A percentile compares a stretch with the other conserved stretches of the same genome.
Conservation (phyloP, 371 early-diverging fungal species). For the Circinella minor region DNA sequence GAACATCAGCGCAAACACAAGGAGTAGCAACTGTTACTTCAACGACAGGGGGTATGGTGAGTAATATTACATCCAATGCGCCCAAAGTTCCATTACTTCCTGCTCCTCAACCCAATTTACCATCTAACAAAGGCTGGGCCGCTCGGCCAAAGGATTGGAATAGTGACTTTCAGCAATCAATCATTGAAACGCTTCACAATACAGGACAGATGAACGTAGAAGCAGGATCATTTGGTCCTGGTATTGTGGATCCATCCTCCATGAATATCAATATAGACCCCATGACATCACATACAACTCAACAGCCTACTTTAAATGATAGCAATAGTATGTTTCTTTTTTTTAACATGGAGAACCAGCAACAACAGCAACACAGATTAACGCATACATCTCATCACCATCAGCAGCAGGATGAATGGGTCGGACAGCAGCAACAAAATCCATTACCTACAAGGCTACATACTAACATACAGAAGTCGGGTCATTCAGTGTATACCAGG, state of each 20-base stretch:
- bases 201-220: constrained; percentile 10
- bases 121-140: constrained; percentile 17
- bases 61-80: not conserved
- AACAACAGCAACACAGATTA: not conserved
- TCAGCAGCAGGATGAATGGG: not conserved
- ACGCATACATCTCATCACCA: not conserved
- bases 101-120: constrained; percentile 17
- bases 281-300: constrained; percentile 3
- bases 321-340: not conserved
- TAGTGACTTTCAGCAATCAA: constrained; percentile 14
- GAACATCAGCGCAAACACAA: not conserved
- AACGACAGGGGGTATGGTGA: constrained; percentile 9
- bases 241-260: constrained; percentile 14
- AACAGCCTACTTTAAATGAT: constrained; percentile 2
- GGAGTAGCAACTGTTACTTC: not conserved
- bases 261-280: constrained; percentile 4
- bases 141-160: constrained; percentile 16
- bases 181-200: constrained; percentile 23
- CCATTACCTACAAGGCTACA: too few relatives aligned
- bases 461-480: too few relatives aligned
- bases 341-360: not conserved
- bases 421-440: not conserved
- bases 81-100: constrained; percentile 16
- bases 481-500: not conserved
- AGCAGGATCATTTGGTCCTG: constrained; percentile 7